A percentile compares a stretch with the other conserved stretches of the same genome.
phyloP scores from a whole-genome alignment of 1,284 basidiomycete species.

The Entoloma clypeatum region DNA sequence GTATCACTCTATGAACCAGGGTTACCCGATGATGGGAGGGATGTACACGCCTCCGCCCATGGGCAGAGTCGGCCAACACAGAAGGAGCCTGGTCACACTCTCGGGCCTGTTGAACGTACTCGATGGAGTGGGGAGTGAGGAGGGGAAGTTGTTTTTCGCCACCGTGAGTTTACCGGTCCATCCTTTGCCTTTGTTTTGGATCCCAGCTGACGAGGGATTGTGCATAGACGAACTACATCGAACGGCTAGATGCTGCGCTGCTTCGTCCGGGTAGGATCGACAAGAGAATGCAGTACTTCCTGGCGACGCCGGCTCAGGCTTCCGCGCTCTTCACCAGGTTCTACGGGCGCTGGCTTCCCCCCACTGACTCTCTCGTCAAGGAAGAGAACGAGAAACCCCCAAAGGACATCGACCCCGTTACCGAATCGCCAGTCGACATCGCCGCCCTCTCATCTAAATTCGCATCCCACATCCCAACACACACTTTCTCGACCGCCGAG shows the following conservation, averaged over 20 bases:
- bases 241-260: slow-evolving; percentile 47
- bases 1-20: slow-evolving; percentile 5
- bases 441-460: slow-evolving; percentile 40
- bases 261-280: slow-evolving; percentile 53
- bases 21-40: too few species aligned
- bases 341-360: slow-evolving; percentile 39
- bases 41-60: slow-evolving; percentile 7
- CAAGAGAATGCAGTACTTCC: slow-evolving; percentile 44
- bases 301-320: slow-evolving; percentile 45
- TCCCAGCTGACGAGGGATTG: too few species aligned
- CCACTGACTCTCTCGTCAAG: slow-evolving; percentile 8
- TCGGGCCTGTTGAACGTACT: slow-evolving; percentile 52
- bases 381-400: slow-evolving; percentile 18
- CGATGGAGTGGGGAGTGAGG: slow-evolving; percentile 53
- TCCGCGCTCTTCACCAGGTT: slow-evolving; percentile 48
- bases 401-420: neutral
- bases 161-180: slow-evolving; percentile 34
- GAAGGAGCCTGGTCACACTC: slow-evolving; percentile 41
- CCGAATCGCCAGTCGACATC: slow-evolving; percentile 5
- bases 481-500: slow-evolving; percentile 53
- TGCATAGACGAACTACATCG: slow-evolving; percentile 52
- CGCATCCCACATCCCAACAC: slow-evolving; percentile 39
- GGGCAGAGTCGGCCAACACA: too few species aligned
- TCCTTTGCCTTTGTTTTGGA: slow-evolving; percentile 1
- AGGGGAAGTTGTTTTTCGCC: slow-evolving; percentile 53